Evolutionary conservation across 164 flowering plant genomes (phyloP).

Genomic region (Tinospora cordifolia): DNA sequence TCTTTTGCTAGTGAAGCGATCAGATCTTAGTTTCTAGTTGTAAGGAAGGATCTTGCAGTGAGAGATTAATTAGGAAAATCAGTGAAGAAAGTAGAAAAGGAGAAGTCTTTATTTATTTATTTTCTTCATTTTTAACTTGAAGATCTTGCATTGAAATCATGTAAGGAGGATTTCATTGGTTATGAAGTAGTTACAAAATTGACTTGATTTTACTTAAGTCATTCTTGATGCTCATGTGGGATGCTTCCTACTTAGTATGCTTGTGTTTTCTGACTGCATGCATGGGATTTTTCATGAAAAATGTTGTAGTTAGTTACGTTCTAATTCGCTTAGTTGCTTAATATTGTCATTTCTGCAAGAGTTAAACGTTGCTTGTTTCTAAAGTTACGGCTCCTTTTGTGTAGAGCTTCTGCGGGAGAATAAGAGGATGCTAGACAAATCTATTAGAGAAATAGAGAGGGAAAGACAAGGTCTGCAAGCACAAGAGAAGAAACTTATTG

Average conservation of each 20-base stretch:
- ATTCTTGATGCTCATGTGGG: too few relatives aligned
- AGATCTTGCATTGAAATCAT: too few relatives aligned
- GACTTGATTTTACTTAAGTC: too few relatives aligned
- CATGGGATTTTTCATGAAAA: not conserved
- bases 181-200: too few relatives aligned
- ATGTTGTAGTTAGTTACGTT: not conserved
- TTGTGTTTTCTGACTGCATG: not conserved
- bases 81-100: too few relatives aligned
- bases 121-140: not conserved
- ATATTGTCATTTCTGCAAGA: not conserved
- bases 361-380: not conserved
- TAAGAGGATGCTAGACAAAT: conserved; percentile 91
- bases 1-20: not conserved
- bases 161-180: too few relatives aligned
- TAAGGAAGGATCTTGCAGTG: not conserved
- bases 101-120: too few relatives aligned
- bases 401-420: conserved; percentile 93
- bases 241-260: too few relatives aligned
- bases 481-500: conserved; percentile 88
- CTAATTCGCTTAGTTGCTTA: not conserved
- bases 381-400: conserved; percentile 6
- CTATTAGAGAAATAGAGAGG: conserved; percentile 90
- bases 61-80: not conserved
- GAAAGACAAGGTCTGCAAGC: conserved; percentile 88
- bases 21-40: not conserved